Conservation (phyloP, 2,329 filamentous ascomycete genomes). For the Acrodontium crateriforme region DNA sequence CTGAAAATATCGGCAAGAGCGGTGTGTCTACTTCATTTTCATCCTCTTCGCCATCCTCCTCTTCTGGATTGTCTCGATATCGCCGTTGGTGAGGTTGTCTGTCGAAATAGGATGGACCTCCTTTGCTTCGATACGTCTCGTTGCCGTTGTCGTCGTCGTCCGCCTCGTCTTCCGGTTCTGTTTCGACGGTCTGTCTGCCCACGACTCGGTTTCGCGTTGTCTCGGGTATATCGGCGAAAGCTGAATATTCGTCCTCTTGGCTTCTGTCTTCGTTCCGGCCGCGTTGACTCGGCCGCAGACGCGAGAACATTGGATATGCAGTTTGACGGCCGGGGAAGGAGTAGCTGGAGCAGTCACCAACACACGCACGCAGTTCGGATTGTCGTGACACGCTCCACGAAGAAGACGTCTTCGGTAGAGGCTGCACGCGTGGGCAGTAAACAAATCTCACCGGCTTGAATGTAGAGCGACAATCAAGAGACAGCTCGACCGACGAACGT, state of each 20-base stretch:
- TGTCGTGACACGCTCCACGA: too few species aligned
- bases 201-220: constrained; percentile 13
- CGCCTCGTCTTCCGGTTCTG: constrained; percentile 8
- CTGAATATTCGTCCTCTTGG: constrained; percentile 3
- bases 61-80: constrained; percentile 27
- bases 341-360: constrained; percentile 1
- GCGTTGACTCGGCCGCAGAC: constrained; percentile 2
- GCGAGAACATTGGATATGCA: constrained; percentile 7
- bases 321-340: constrained; percentile 1
- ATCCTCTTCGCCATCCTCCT: constrained; percentile 30
- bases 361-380: too few species aligned
- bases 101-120: constrained; percentile 9
- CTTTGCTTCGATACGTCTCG: constrained; percentile 5
- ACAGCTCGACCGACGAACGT: too few species aligned
- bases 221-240: too few species aligned
- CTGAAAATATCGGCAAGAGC: constrained; percentile 65
- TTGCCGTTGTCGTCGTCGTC: constrained; percentile 11
- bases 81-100: constrained; percentile 16
- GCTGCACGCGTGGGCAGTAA: too few species aligned
- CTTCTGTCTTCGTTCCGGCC: constrained; percentile 3
- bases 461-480: too few species aligned
- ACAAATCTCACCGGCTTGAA: too few species aligned
- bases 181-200: constrained; percentile 9
- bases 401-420: too few species aligned
- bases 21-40: constrained; percentile 34